Evolutionary conservation across 768 basidiomycete species (phyloP), one percentile per base, ranked within the genome.

Genomic region (Pleurotus tuber-regium): DNA sequence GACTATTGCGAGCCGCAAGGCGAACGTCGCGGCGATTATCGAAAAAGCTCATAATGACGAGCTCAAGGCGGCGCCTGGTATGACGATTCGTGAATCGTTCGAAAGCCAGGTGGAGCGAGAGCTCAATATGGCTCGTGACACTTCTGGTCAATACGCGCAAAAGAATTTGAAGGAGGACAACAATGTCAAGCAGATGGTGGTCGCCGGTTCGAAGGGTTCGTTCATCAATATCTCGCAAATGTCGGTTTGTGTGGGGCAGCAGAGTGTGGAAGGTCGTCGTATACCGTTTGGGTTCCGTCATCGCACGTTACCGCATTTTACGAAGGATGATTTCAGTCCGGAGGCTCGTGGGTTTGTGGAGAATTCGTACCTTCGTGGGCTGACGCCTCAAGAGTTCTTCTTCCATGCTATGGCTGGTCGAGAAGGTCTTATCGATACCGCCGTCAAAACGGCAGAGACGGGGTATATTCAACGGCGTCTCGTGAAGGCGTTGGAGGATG

Each of bases 381-480:
- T 99, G 54, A 98, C 95, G 2, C 96, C 97, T 0, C 94, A 98
- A 57, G 97, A 99, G 65, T 99, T 92, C 78, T 98, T 98, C 80
- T 98, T 99, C 84, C 97, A 99, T 68, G 97, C 97, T 51, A 98
- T 98, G 96, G 96, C 96, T 61, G 96, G 97, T 70, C 91, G 97
- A 59, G 97, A 98, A 70, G 97, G 97, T 77, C 71, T 99, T 48
- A 98, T 98, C 62, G 97, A 99, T 78, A 98, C 97, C 3, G 97
- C 97, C 33, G 95, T 99, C 67, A 99, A 99, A 76, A 99, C 97
- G 3, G 97, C 97, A 40, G 97, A 99, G 71, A 98, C 97, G 0
- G 97, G 97, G 58, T 98, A 98, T 66, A 99, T 98, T 61, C 97
- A 99, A 67, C 90, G 96, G 61, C 90, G 96, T 53, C 77, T 99